Percentiles rank a stretch among this genome's conserved stretches.
phyloP scores from a whole-genome alignment of 257 asterid species.

The Forsythia suspensa region DNA sequence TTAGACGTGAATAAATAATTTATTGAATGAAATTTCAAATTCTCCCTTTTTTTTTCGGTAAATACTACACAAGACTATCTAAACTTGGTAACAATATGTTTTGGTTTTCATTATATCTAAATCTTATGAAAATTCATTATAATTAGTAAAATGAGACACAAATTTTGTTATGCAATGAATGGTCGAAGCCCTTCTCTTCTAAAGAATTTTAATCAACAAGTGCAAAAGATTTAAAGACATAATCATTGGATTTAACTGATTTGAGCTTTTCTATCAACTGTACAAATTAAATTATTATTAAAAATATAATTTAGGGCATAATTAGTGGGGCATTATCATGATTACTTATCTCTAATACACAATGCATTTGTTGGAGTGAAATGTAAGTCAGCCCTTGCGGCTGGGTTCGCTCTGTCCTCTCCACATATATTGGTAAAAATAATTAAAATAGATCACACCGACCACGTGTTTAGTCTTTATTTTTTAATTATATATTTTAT shows the following conservation, averaged over 20 bases:
- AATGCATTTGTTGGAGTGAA: slow-evolving; percentile 34
- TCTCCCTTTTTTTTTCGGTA: too few relatives aligned
- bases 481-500: too few relatives aligned
- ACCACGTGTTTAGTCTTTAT: too few relatives aligned
- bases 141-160: neutral
- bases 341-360: neutral
- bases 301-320: neutral
- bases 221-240: neutral
- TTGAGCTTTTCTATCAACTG: neutral
- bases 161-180: neutral
- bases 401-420: neutral
- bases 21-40: too few relatives aligned
- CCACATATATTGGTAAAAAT: neutral
- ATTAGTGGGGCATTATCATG: neutral
- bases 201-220: neutral
- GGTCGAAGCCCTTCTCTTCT: neutral
- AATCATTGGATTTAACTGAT: neutral
- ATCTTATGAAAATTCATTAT: too few relatives aligned
- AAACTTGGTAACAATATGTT: neutral
- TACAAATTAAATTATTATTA: neutral
- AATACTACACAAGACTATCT: too few relatives aligned
- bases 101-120: neutral
- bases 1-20: too few relatives aligned
- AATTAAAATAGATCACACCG: neutral
- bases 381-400: slow-evolving; percentile 27